A percentile compares a stretch with the other conserved stretches of the same genome.
phyloP scores from a whole-genome alignment of 2,329 filamentous ascomycete species.

The Teratosphaeria nubilosa region DNA sequence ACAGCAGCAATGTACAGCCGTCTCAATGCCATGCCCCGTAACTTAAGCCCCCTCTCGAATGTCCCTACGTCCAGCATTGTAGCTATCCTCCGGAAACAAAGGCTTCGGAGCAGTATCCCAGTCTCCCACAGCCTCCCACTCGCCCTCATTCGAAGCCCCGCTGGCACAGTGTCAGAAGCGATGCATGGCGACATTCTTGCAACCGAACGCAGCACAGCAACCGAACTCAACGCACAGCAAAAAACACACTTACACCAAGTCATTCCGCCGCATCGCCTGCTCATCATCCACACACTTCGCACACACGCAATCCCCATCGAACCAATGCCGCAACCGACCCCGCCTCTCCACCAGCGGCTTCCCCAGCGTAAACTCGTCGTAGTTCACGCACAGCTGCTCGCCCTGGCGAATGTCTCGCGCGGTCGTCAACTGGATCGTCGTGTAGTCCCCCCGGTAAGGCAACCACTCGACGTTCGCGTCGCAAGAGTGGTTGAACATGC shows the following conservation, averaged over 20 bases:
- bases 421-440: slow-evolving; percentile 10
- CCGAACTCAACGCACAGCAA: not conserved
- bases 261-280: not conserved
- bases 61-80: not conserved
- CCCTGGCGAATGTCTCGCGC: slow-evolving; percentile 9
- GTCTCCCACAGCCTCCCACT: not conserved
- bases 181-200: not conserved
- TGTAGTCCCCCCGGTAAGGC: slow-evolving; percentile 1
- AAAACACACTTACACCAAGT: not conserved
- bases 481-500: slow-evolving; percentile 88
- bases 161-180: not conserved
- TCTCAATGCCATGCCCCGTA: not conserved
- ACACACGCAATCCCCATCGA: slow-evolving; percentile 19
- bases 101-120: slow-evolving; percentile 12
- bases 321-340: slow-evolving; percentile 14
- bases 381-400: slow-evolving; percentile 23
- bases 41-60: not conserved
- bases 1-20: not conserved
- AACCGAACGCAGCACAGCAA: not conserved
- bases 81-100: slow-evolving; percentile 10
- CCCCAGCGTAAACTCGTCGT: slow-evolving; percentile 15
- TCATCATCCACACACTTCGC: slow-evolving; percentile 18
- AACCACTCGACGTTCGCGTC: slow-evolving; percentile 88
- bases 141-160: not conserved
- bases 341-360: slow-evolving; percentile 10